These are phyloP conservation scores for Rhododendron molle DNA, from an alignment of 148 eudicot genomes.

Conservation along the genomic window DNA sequence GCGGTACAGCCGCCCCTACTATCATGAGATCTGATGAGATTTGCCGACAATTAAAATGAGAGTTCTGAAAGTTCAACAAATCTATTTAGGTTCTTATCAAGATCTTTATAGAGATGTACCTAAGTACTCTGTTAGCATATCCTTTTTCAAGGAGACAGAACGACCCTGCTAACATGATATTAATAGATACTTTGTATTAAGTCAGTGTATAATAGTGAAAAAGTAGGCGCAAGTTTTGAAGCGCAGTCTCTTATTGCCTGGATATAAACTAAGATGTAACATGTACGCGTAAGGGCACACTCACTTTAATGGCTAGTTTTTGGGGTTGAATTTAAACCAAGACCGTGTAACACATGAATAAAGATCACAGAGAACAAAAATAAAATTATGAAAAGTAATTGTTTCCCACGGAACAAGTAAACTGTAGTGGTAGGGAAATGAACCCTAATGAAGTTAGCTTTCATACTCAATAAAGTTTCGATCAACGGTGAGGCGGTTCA, in stretches of 20 bases:
- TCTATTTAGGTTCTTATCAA: not conserved
- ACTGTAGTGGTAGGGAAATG: not conserved
- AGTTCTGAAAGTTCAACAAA: not conserved
- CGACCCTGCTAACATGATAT: not conserved
- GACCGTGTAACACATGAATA: not conserved
- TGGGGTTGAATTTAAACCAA: not conserved
- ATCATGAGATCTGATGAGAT: not conserved
- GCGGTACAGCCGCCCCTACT: not conserved
- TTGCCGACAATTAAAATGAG: not conserved
- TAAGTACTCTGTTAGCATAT: not conserved
- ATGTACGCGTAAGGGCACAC: not conserved
- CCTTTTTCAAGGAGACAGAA: not conserved
- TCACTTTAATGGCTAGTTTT: not conserved
- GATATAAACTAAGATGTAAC: not conserved
- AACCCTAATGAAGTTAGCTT: not conserved
- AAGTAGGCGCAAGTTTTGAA: not conserved
- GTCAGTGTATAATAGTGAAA: not conserved
- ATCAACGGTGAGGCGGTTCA: slow-evolving; percentile 65
- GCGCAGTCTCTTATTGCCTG: not conserved
- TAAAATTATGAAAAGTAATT: not conserved
- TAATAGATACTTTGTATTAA: not conserved
- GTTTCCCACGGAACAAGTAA: not conserved
- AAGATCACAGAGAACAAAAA: not conserved
- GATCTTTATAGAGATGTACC: not conserved
- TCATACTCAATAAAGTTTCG: slow-evolving; percentile 57